Conservation (phyloP, 1,139 yeast species). For the Candida glucosophila region DNA sequence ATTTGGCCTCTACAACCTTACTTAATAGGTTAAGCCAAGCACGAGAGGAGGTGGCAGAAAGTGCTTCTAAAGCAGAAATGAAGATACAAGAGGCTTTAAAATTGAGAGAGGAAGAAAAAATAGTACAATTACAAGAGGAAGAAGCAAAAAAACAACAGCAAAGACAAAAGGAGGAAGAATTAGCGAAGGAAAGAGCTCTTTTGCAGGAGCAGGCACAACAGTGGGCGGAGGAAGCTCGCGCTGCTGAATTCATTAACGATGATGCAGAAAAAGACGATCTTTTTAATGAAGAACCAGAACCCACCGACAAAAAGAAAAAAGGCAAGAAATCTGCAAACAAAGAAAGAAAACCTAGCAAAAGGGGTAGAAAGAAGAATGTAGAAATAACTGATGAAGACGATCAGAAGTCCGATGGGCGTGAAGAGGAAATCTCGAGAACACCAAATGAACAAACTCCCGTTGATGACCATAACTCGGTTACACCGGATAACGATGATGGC, state of each 20-base stretch:
- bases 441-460: too few species aligned
- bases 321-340: conserved; percentile 9
- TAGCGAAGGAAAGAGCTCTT: conserved; percentile 59
- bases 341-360: conserved; percentile 11
- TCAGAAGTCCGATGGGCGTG: too few species aligned
- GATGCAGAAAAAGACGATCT: conserved; percentile 24
- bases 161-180: conserved; percentile 39
- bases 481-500: conserved; percentile 15
- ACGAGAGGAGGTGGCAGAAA: conserved; percentile 63
- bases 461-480: too few species aligned
- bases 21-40: conserved; percentile 63
- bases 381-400: conserved; percentile 16
- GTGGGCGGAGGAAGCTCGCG: conserved; percentile 59
- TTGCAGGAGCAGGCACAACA: conserved; percentile 77
- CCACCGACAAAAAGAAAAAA: conserved; percentile 12
- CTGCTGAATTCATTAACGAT: conserved; percentile 23
- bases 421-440: too few species aligned
- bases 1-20: conserved; percentile 72
- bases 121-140: conserved; percentile 27
- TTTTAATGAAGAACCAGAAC: conserved; percentile 19
- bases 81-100: conserved; percentile 70
- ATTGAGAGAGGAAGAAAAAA: conserved; percentile 51
- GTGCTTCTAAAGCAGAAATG: conserved; percentile 47
- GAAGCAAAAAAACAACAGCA: conserved; percentile 32
- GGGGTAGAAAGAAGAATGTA: conserved; percentile 12